These are phyloP conservation scores for Saccharata proteae DNA, from an alignment of 2,329 filamentous ascomycete genomes.

Conservation along the genomic window DNA sequence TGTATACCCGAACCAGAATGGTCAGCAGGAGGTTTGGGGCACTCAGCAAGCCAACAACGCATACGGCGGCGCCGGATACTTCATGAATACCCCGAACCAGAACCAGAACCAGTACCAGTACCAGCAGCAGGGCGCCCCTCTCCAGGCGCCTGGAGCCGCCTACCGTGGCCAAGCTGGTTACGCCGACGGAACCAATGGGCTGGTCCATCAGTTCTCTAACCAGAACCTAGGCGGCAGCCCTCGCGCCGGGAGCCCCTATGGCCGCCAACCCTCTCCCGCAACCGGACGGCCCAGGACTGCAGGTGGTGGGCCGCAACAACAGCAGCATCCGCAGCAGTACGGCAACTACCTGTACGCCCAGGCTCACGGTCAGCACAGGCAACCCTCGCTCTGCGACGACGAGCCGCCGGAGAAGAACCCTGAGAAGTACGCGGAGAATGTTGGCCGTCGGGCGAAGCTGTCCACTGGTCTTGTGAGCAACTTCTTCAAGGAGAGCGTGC, in stretches of 20 bases:
- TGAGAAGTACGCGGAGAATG: slow-evolving; percentile 78
- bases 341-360: slow-evolving; percentile 57
- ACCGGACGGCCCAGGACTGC: slow-evolving; percentile 74
- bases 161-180: slow-evolving; percentile 48
- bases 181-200: slow-evolving; percentile 78
- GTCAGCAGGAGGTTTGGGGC: slow-evolving; percentile 50
- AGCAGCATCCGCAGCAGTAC: no score
- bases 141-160: slow-evolving; percentile 39
- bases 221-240: slow-evolving; percentile 72
- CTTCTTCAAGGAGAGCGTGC: slow-evolving; percentile 98
- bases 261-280: slow-evolving; percentile 52
- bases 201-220: slow-evolving; percentile 93
- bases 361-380: slow-evolving; percentile 46
- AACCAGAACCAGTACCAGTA: slow-evolving; percentile 36
- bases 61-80: slow-evolving; percentile 33
- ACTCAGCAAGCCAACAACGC: slow-evolving; percentile 31
- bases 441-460: slow-evolving; percentile 59
- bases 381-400: slow-evolving; percentile 43
- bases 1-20: slow-evolving; percentile 51
- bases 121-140: slow-evolving; percentile 37
- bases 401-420: slow-evolving; percentile 68
- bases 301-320: slow-evolving; percentile 52
- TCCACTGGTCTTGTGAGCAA: slow-evolving; percentile 54
- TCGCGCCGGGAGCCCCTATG: slow-evolving; percentile 55
- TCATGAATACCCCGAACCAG: slow-evolving; percentile 41